Evolutionary conservation across 805 yeast genomes (phyloP), one percentile per base, ranked within the genome.

Genomic region (Ogataea ramenticola): DNA sequence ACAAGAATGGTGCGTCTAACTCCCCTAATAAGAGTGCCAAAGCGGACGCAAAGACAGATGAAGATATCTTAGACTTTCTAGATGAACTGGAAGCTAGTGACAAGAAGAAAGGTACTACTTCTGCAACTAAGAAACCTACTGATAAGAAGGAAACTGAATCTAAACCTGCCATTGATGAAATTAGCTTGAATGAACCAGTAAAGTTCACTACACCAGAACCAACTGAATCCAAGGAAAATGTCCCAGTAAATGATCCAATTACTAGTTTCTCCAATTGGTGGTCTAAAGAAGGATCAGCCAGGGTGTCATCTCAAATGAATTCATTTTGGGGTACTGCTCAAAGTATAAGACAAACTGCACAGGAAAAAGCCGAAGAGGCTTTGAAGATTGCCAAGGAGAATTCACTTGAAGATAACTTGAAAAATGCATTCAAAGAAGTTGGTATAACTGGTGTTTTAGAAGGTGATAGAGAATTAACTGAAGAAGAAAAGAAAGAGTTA

Each of bases 81-180:
- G 89, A 86, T 60, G 89, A 86, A 60, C 66, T 85, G 52, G 88
- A 82, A 49, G 79, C 79, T 48, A 79, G 77, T 49, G 80, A 78
- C 47, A 54, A 61, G 44, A 66, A 67, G 48, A 22, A 27, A 27
- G 7, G 35, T 20, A 26, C 16, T 22, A 7, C 20, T 16, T 10
- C 35, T 32, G 19, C 35, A 20, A 34, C 34, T 26, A 27, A 31
- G 3, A 32, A 33, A 3, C 29, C 45, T 17, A 34, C 46, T 12
- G 48, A 21, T 14, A 46, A 43, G 36, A 43, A 41, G 10, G 41
- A 40, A 14, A 26, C 52, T 16, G 41, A 40, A 12, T 15, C 44
- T n/a, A 29, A 16, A 14, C 49, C 16, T 31, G 24, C 37, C 9
- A 32, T 12, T 15, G 37, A 34, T 6, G 37, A 34, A 20, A 20